phyloP scores from a whole-genome alignment of 169 alveolate genomes.

The Babesia bovis region DNA sequence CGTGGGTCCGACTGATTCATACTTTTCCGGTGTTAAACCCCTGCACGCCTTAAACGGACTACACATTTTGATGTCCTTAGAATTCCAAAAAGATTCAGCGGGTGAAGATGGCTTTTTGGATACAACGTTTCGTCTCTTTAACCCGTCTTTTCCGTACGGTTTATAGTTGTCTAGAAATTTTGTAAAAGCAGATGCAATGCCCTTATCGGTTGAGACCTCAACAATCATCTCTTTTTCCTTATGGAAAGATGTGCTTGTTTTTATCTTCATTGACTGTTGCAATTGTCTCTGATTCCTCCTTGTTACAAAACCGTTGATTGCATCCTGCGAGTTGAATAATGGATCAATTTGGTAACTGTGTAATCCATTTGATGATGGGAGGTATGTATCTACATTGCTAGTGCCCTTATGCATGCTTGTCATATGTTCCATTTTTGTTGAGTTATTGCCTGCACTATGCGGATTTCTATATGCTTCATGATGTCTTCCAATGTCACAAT shows the following conservation, averaged over 20 bases:
- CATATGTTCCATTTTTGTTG: too few relatives aligned
- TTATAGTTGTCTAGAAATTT: neutral
- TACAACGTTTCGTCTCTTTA: neutral
- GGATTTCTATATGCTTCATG: too few relatives aligned
- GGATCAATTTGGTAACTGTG: too few relatives aligned
- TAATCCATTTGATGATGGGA: slow-evolving; percentile 20
- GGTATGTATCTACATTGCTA: slow-evolving; percentile 1
- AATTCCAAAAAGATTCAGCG: slow-evolving; percentile 9
- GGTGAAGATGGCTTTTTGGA: neutral
- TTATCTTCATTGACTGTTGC: neutral
- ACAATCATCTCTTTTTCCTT: neutral
- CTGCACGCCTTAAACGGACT: slow-evolving; percentile 41
- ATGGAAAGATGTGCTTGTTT: neutral
- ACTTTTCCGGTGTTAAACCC: slow-evolving; percentile 4
- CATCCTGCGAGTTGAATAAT: slow-evolving; percentile 1
- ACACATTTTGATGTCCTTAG: slow-evolving; percentile 43
- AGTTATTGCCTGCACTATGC: too few relatives aligned
- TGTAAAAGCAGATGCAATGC: slow-evolving; percentile 6
- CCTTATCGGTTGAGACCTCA: slow-evolving; percentile 12
- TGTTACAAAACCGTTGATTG: neutral
- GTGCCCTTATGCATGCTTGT: neutral
- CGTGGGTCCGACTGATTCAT: slow-evolving; percentile 11
- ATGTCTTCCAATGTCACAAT: neutral
- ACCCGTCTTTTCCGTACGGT: neutral
- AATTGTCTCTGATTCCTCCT: neutral